Base-by-base conservation (phyloP, 306 rosid species). In the Prunus dulcis region DNA sequence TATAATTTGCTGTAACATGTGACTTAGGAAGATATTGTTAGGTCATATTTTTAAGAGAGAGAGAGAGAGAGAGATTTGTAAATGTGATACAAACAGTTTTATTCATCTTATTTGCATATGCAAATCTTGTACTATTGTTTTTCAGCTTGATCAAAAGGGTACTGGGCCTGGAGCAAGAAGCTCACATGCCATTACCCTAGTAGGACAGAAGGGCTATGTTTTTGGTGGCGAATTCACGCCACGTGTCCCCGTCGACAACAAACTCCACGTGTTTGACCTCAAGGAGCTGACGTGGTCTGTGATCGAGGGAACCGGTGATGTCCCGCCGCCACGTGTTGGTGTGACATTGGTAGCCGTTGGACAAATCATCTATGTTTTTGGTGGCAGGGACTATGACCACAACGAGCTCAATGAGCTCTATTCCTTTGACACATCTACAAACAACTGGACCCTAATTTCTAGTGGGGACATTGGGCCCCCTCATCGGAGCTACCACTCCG, bases 161-260 rank as follows among this genome's bases (percentile, higher is more conserved):
- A 69, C 32, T 19, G 86, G 88, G 6, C 97, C 91, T 3, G 98
- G 97, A 71, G 91, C 92, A 12, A 85, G 98, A 84, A 94, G 98
- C 74, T 94, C 98, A 22, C 98, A 94, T 71, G 97, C 98, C 51
- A 79, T 90, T 32, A 79, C 96, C 60, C 62, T 90, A 67, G 88
- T 91, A 67, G 97, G 89, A 69, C 86, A 84, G 6, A 90, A 91
- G 76, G 86, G 88, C 55, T 94, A 94, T 81, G 93, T 81, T 45
- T 94, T 94, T 2, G 97, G 97, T 0, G 97, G 98, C 11, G 98
- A 94, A 81, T 91, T 90, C 69, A 61, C 70, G 34, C 97, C 98
- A 60, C 98, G 98, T 80, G 89, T 91, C 75, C 97, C 98, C 0
- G 96, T 94, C 0, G 98, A 91, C 76, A 87, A 91, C 91, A 67